These are phyloP conservation scores for Colletotrichum scovillei DNA, from an alignment of 2,329 filamentous ascomycete species.

Conservation along the genomic window DNA sequence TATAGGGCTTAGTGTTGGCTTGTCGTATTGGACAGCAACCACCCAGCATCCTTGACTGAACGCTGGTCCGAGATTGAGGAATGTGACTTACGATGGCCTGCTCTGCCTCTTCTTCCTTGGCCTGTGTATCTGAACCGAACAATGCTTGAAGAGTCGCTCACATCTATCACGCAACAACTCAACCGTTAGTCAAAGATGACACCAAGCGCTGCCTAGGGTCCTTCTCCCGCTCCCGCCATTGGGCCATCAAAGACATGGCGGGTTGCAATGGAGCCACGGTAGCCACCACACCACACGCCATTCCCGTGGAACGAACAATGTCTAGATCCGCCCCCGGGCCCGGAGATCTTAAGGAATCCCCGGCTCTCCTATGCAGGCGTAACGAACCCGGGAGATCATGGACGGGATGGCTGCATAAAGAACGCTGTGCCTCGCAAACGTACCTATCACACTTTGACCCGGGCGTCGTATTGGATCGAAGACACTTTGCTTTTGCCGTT, in stretches of 20 bases:
- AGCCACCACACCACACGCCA: neutral
- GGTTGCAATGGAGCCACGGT: neutral
- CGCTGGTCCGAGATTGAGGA: neutral
- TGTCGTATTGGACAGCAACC: no score
- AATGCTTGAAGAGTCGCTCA: slow-evolving; percentile 60
- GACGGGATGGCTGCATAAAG: neutral
- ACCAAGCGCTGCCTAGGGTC: neutral
- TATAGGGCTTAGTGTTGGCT: neutral
- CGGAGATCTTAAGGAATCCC: slow-evolving; percentile 11
- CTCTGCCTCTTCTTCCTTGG: slow-evolving; percentile 63
- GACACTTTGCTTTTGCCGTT: slow-evolving; percentile 62
- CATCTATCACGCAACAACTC: slow-evolving; percentile 49
- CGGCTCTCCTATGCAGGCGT: neutral
- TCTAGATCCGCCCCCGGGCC: neutral
- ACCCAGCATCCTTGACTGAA: no score
- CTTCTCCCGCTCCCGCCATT: neutral
- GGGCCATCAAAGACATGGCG: neutral
- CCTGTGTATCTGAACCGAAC: slow-evolving; percentile 58
- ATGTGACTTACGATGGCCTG: slow-evolving; percentile 59
- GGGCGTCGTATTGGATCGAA: slow-evolving; percentile 50
- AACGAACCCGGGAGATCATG: neutral
- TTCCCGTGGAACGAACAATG: neutral
- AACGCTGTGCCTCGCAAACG: neutral
- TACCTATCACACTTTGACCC: slow-evolving; percentile 59
- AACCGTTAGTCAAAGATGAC: neutral